A percentile compares a stretch with the other conserved stretches of the same genome.
Conservation (phyloP, 2,329 filamentous ascomycete genomes). For the Botryotinia calthae region DNA sequence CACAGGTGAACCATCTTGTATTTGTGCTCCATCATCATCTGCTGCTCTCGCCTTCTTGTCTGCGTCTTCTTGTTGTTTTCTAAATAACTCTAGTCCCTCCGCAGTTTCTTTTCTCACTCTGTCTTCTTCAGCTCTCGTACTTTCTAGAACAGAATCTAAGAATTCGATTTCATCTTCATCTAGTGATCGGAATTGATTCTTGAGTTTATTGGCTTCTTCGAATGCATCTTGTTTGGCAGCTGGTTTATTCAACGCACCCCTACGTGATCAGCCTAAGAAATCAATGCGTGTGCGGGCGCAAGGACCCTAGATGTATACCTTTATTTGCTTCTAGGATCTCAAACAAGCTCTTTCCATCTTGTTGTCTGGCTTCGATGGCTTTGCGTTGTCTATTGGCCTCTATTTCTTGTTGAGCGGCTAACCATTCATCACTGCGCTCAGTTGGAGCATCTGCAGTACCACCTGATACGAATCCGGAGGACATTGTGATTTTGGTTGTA, state of each 20-base stretch:
- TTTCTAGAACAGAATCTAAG: conserved; percentile 57
- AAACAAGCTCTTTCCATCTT: conserved; percentile 59
- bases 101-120: conserved; percentile 54
- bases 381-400: conserved; percentile 36
- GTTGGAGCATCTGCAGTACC: conserved; percentile 46
- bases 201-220: conserved; percentile 68
- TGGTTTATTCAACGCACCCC: conserved; percentile 40
- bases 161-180: conserved; percentile 80
- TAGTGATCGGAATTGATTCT: conserved; percentile 74
- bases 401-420: conserved; percentile 41
- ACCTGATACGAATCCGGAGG: conserved; percentile 51
- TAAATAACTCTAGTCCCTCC: conserved; percentile 55
- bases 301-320: conserved; percentile 46
- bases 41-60: conserved; percentile 34
- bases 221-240: conserved; percentile 80
- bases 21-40: conserved; percentile 25
- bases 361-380: conserved; percentile 42
- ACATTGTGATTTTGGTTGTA: conserved; percentile 39
- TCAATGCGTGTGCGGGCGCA: conserved; percentile 10
- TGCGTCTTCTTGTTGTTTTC: conserved; percentile 47
- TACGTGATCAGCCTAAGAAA: conserved; percentile 37
- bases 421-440: conserved; percentile 41
- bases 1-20: conserved; percentile 25
- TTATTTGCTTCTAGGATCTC: conserved; percentile 81
- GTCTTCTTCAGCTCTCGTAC: conserved; percentile 53